phyloP scores from a whole-genome alignment of 163 green algal genomes.

The Chlamydomonas reinhardtii region DNA sequence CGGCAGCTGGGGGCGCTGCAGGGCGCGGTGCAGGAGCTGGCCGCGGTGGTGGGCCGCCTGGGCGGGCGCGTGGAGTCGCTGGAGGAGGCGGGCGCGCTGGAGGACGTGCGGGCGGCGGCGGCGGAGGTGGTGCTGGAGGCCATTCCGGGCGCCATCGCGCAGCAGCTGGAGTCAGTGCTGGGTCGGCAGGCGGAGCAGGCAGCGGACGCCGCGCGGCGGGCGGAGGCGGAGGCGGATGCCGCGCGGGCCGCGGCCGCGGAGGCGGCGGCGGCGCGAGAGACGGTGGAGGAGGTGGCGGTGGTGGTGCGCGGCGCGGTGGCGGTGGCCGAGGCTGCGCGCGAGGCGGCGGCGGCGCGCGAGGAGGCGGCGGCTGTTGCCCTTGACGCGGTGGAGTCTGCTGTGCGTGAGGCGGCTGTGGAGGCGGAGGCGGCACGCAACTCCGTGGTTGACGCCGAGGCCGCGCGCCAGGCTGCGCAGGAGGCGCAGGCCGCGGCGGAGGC shows the following conservation, averaged over 20 bases:
- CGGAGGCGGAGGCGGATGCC: background rate
- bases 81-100: slow-evolving; percentile 35
- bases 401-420: background rate
- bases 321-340: slow-evolving; percentile 1
- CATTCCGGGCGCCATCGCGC: slow-evolving; percentile 22
- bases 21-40: background rate
- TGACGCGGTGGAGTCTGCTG: background rate
- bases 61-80: background rate
- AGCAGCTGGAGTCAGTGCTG: slow-evolving; percentile 27
- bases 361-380: background rate
- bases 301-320: background rate
- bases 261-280: background rate
- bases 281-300: background rate
- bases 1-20: background rate
- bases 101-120: background rate
- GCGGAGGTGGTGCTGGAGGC: slow-evolving; percentile 37
- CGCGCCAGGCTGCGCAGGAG: background rate
- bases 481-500: background rate
- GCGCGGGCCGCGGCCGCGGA: slow-evolving; percentile 19
- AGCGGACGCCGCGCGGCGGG: background rate
- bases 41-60: background rate
- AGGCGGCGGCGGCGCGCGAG: slow-evolving; percentile 6
- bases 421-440: background rate
- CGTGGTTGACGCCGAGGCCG: background rate
- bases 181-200: slow-evolving; percentile 1